Evolutionary conservation across 1,139 yeast species (phyloP).

Genomic region (Yamadazyma conglobata): DNA sequence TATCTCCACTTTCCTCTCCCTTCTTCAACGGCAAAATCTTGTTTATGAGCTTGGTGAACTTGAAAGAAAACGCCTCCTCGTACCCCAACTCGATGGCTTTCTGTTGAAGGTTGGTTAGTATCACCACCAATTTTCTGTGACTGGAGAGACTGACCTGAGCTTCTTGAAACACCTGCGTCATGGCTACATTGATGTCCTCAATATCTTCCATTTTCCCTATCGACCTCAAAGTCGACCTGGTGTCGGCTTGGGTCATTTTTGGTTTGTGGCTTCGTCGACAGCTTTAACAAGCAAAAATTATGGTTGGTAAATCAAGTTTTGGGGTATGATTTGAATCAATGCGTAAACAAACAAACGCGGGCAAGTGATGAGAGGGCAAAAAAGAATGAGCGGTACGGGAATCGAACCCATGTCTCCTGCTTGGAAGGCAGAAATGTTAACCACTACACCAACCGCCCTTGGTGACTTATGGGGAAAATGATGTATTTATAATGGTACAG

Average conservation of each 20-base stretch:
- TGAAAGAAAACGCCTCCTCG: constrained; percentile 56
- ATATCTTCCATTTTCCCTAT: constrained; percentile 19
- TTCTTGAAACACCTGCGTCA: constrained; percentile 75
- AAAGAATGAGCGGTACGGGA: constrained; percentile 69
- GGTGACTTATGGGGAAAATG: neutral
- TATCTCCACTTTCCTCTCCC: constrained; percentile 70
- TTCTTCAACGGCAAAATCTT: constrained; percentile 66
- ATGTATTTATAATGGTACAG: neutral
- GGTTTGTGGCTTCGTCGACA: no score
- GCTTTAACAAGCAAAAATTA: neutral
- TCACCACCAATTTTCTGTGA: constrained; percentile 69
- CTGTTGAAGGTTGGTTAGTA: constrained; percentile 56
- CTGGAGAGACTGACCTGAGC: constrained; percentile 74
- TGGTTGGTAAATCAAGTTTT: neutral
- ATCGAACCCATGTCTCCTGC: constrained; percentile 82
- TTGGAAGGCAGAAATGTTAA: constrained; percentile 67
- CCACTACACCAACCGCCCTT: constrained; percentile 54
- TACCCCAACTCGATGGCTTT: constrained; percentile 51
- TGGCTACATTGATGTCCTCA: constrained; percentile 35
- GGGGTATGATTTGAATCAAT: neutral
- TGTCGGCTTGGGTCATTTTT: constrained; percentile 5
- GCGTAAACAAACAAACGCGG: constrained; percentile 10
- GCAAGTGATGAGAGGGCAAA: constrained; percentile 10
- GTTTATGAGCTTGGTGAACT: constrained; percentile 59
- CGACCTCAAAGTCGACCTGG: constrained; percentile 7